These are phyloP conservation scores for Mycosphaerella arachidis DNA, from an alignment of 2,329 filamentous ascomycete species.

Conservation along the genomic window DNA sequence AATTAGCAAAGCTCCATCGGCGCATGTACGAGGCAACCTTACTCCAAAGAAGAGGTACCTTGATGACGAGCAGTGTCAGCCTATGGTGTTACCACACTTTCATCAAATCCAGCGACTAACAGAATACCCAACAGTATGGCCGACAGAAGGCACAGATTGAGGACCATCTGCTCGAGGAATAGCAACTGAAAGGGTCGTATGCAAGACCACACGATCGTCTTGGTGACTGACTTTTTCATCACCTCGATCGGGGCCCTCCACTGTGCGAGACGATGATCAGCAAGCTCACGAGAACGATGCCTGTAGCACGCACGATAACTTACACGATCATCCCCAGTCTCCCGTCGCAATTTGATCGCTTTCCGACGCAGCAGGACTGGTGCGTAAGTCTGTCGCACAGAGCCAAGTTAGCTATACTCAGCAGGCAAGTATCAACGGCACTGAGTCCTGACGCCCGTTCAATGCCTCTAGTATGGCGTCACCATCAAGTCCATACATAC, in stretches of 20 bases:
- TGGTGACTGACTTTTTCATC: conserved; percentile 60
- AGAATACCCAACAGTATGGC: conserved; percentile 82
- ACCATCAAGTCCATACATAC: too few species aligned
- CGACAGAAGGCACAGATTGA: conserved; percentile 75
- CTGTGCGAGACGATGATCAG: conserved; percentile 27
- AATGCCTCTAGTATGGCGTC: too few species aligned
- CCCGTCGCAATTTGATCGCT: conserved; percentile 62
- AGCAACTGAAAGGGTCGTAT: conserved; percentile 73
- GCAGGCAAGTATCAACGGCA: too few species aligned
- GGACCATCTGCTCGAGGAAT: conserved; percentile 64
- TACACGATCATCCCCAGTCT: conserved; percentile 61
- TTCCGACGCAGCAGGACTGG: conserved; percentile 68
- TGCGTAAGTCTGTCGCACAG: conserved; percentile 35
- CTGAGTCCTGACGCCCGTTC: too few species aligned
- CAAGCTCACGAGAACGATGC: too few species aligned
- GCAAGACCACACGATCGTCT: conserved; percentile 49
- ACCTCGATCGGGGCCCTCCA: conserved; percentile 77
- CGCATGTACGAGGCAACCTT: conserved; percentile 2
- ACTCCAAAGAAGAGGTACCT: conserved; percentile 72
- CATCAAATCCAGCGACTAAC: conserved; percentile 35
- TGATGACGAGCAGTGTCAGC: neutral
- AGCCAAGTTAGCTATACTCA: too few species aligned
- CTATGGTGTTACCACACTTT: neutral
- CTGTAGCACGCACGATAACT: neutral
- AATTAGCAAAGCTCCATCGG: conserved; percentile 7